These are phyloP conservation scores for Claviceps arundinis DNA, from an alignment of 2,329 filamentous ascomycete genomes.

Conservation along the genomic window DNA sequence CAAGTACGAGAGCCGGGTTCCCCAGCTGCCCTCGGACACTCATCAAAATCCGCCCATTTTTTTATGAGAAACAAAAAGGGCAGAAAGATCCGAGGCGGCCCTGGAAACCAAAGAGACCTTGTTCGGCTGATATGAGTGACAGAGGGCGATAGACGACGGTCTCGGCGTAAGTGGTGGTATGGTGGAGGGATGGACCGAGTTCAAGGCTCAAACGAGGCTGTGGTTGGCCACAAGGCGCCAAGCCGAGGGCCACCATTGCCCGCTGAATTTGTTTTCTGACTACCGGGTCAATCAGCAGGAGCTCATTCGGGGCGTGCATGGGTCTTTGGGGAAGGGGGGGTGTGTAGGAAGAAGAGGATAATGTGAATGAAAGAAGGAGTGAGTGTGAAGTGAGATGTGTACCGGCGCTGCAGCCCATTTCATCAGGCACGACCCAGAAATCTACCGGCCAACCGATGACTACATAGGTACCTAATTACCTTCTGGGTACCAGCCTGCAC, in stretches of 20 bases:
- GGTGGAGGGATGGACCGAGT: constrained; percentile 10
- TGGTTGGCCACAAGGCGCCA: constrained; percentile 10
- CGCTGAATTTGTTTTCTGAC: constrained; percentile 7
- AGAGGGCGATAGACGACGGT: constrained; percentile 10
- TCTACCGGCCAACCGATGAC: not conserved
- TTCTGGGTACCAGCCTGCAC: not conserved
- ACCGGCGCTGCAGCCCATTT: not conserved
- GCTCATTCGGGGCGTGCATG: constrained; percentile 4
- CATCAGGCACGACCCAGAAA: not conserved
- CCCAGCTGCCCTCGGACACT: constrained; percentile 3
- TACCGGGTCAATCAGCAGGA: constrained; percentile 5
- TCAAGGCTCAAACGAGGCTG: constrained; percentile 10
- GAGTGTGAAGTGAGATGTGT: constrained; percentile 3
- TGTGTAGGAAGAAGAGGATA: constrained; percentile 1
- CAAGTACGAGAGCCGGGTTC: constrained; percentile 1
- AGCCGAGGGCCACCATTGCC: constrained; percentile 7
- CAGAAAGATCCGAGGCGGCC: constrained; percentile 5
- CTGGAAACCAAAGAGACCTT: constrained; percentile 7
- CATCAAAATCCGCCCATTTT: constrained; percentile 14
- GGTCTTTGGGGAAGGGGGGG: not conserved
- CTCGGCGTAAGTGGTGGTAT: constrained; percentile 9
- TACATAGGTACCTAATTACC: not conserved
- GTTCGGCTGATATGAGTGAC: constrained; percentile 11
- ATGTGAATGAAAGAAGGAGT: constrained; percentile 6
- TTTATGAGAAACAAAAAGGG: constrained; percentile 10